Evolutionary conservation across 2,329 filamentous ascomycete genomes (phyloP).

Genomic region (Nigrospora oryzae): DNA sequence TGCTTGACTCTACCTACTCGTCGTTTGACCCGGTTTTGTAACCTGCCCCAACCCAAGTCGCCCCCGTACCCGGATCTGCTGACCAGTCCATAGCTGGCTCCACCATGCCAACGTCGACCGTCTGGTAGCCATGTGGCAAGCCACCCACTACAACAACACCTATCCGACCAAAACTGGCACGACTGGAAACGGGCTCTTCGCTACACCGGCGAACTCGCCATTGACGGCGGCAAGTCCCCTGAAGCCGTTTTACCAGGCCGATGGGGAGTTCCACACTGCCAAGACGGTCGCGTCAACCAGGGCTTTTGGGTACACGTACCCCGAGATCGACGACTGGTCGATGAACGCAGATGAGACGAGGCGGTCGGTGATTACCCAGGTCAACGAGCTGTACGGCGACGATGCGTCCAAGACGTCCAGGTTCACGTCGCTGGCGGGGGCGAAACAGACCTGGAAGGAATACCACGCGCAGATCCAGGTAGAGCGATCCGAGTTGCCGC

Average conservation of each 20-base stretch:
- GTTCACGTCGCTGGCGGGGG: slow-evolving; percentile 1
- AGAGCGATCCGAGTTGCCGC: slow-evolving; percentile 24
- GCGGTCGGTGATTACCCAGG: slow-evolving; percentile 52
- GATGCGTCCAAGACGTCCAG: neutral
- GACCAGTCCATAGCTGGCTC: slow-evolving; percentile 27
- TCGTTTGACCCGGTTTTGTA: slow-evolving; percentile 40
- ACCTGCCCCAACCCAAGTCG: slow-evolving; percentile 7
- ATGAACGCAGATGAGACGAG: slow-evolving; percentile 50
- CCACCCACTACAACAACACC: slow-evolving; percentile 24
- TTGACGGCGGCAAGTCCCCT: slow-evolving; percentile 37
- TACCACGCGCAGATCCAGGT: slow-evolving; percentile 27
- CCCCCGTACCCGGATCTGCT: neutral
- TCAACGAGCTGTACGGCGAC: slow-evolving; percentile 41
- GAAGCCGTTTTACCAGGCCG: slow-evolving; percentile 37
- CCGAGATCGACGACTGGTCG: slow-evolving; percentile 34
- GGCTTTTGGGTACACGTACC: slow-evolving; percentile 32
- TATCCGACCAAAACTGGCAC: slow-evolving; percentile 16
- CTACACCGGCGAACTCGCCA: slow-evolving; percentile 26
- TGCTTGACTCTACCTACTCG: slow-evolving; percentile 25
- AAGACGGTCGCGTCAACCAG: slow-evolving; percentile 16
- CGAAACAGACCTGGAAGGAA: slow-evolving; percentile 7
- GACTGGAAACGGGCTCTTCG: slow-evolving; percentile 25
- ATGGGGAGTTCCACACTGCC: slow-evolving; percentile 32
- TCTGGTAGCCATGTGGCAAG: slow-evolving; percentile 43
- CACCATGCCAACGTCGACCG: slow-evolving; percentile 53